These are phyloP conservation scores for Cladosporium cucumerinum DNA, from an alignment of 2,329 filamentous ascomycete genomes.

Conservation along the genomic window DNA sequence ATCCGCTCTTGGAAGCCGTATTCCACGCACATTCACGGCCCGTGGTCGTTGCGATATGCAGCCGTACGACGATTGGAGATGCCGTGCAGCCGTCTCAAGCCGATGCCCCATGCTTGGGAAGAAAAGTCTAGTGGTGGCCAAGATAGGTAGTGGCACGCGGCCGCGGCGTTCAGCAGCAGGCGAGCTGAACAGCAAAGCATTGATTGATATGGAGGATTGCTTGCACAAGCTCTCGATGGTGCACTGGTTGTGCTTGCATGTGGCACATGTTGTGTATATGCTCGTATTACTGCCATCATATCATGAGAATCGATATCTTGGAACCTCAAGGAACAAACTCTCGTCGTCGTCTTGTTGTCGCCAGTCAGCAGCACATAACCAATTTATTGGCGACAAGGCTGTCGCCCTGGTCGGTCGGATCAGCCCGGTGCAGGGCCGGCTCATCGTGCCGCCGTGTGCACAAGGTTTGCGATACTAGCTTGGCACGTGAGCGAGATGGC, in stretches of 20 bases:
- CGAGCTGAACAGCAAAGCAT: neutral
- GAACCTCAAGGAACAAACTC: neutral
- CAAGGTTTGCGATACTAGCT: conserved; percentile 1
- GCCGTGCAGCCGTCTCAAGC: neutral
- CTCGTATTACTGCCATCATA: neutral
- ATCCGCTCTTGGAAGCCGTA: neutral
- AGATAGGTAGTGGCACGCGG: conserved; percentile 1
- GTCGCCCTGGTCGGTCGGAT: no score
- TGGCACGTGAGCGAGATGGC: neutral
- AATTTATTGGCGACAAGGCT: neutral
- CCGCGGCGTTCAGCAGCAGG: neutral
- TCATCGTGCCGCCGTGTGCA: neutral
- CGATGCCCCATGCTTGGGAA: neutral
- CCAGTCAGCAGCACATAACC: neutral
- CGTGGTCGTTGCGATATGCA: neutral
- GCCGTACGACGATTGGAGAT: neutral
- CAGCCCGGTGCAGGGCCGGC: neutral
- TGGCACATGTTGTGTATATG: neutral
- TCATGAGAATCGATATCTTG: neutral
- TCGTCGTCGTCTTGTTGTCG: neutral
- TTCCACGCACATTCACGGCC: neutral
- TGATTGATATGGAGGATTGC: neutral
- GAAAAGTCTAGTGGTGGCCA: neutral
- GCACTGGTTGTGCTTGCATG: neutral
- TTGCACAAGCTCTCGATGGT: neutral